A percentile compares a stretch with the other conserved stretches of the same genome.
These are phyloP conservation scores for Skeletonema grethae DNA, from an alignment of 108 stramenopile genomes.

Conservation along the genomic window DNA sequence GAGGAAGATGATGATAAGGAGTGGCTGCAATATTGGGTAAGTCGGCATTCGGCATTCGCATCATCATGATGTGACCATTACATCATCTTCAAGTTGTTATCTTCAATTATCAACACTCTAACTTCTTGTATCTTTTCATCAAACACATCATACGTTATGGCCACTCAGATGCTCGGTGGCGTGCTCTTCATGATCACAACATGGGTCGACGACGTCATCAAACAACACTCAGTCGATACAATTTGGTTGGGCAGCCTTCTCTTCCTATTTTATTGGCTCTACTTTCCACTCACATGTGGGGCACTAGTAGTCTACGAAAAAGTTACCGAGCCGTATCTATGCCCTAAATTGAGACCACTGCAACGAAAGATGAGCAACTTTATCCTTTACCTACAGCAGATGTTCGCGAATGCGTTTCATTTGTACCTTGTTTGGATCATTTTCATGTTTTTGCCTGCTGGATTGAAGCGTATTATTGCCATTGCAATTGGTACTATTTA, in stretches of 20 bases:
- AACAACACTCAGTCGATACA: conserved; percentile 8
- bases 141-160: not conserved
- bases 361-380: conserved; percentile 25
- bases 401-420: conserved; percentile 42
- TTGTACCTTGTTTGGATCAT: conserved; percentile 52
- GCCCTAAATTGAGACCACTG: conserved; percentile 29
- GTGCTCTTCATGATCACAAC: conserved; percentile 42
- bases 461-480: conserved; percentile 47
- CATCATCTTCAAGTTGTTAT: not conserved
- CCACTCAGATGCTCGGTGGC: conserved; percentile 36
- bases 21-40: conserved; percentile 30
- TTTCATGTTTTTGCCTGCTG: conserved; percentile 56
- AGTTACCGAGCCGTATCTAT: conserved; percentile 51
- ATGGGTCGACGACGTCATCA: conserved; percentile 42
- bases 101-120: no score
- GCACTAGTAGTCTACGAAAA: conserved; percentile 38
- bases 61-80: not conserved
- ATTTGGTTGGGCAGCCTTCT: conserved; percentile 28
- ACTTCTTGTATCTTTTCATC: not conserved
- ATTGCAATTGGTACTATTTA: conserved; percentile 54
- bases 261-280: conserved; percentile 53
- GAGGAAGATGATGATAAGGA: conserved; percentile 42
- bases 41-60: not conserved
- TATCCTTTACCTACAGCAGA: conserved; percentile 11
- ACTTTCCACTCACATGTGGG: conserved; percentile 56